Evolutionary conservation across 2,329 filamentous ascomycete species (phyloP), one percentile per base, ranked within the genome.

Genomic region (Penicillium decumbens): DNA sequence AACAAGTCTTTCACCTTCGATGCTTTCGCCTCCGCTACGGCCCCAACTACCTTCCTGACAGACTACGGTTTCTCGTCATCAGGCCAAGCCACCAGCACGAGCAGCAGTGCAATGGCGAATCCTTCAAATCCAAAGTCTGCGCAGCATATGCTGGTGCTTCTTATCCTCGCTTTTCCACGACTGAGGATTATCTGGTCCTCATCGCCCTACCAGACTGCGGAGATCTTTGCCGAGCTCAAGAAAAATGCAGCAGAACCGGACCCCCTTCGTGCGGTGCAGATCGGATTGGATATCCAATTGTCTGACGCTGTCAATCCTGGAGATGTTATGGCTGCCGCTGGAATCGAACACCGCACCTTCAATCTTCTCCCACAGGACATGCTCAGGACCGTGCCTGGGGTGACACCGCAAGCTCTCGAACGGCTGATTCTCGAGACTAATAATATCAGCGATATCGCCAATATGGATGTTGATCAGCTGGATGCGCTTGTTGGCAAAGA

Each of bases 1-100:
- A 92, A 95, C 74, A 96, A 95, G 69, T 92, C 89, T 3, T 98
- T 98, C 70, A 97, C 91, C 0, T 83, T 98, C 13, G 93, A 92
- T 68, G 87, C 87, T 0, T 73, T 73, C 55, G 62, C 68, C 3
- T 69, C 69, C 25, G 59, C 67, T 27, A 62, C 68, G 80, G 64
- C 65, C 25, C 63, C 65, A 48, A 61, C 71, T 41, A 64, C 59
- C 6, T 71, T 69, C 56, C 64, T 75, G 52, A 69, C 70, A 20
- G 67, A 89, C 61, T 84, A 85, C 42, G 84, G 67, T 18, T 71
- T 71, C 50, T 69, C 68, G 3, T 66, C 68, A 15, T 63, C 68
- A n/a, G 65, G 66, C 18, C 56, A 61, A 44, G 55, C 58, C 20
- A 63, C 67, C 24, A 87, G 70, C 63, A 85, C 45, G 78, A 58